Evolutionary conservation across 495 filamentous ascomycete genomes (phyloP).

Genomic region (Talaromyces ruber): DNA sequence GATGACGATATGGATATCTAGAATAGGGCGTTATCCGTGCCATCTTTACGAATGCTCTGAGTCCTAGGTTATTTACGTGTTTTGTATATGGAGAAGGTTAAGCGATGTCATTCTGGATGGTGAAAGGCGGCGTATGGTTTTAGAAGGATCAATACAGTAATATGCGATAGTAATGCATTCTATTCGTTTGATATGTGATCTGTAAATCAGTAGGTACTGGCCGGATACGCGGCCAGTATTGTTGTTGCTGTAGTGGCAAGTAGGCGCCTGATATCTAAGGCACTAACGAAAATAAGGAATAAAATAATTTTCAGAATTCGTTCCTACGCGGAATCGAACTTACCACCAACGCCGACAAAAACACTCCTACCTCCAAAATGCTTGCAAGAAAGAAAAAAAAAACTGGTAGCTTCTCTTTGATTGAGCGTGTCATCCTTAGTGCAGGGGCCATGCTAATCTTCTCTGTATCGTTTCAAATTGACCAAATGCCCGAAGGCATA

Average conservation of each 20-base stretch:
- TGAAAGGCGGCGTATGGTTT: background rate
- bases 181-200: background rate
- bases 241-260: background rate
- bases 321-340: background rate
- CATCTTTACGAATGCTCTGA: background rate
- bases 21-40: background rate
- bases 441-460: conserved; percentile 99
- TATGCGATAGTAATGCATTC: background rate
- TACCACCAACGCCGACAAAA: background rate
- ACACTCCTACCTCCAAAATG: conserved; percentile 12
- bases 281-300: background rate
- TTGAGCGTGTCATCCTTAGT: conserved; percentile 99
- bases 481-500: conserved; percentile 70
- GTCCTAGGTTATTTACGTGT: background rate
- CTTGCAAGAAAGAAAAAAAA: conserved; percentile 41
- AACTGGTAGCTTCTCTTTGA: conserved; percentile 91
- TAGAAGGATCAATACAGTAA: background rate
- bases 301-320: background rate
- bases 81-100: conserved; percentile 1
- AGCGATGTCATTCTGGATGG: conserved; percentile 2
- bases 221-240: too few relatives aligned
- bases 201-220: too few relatives aligned
- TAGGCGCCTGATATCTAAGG: background rate
- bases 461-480: conserved; percentile 79
- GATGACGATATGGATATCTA: conserved; percentile 46